Evolutionary conservation across 345 rosid genomes (phyloP).

Genomic region (Salix udensis): DNA sequence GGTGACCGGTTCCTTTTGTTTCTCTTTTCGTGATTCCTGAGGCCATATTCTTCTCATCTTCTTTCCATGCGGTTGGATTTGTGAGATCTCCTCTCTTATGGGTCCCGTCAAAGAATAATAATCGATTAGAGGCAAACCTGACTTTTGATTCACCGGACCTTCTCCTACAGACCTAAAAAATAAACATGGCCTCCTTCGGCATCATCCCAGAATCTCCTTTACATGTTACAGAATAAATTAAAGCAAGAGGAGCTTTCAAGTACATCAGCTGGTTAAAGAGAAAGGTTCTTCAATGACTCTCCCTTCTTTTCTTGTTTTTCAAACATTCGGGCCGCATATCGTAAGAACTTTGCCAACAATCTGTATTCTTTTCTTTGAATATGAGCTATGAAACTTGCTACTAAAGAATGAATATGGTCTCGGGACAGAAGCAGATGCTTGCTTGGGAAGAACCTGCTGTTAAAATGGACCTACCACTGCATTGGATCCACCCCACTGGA

Average conservation of each 20-base stretch:
- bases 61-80: conserved; percentile 35
- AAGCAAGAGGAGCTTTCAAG: conserved; percentile 44
- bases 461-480: conserved; percentile 26
- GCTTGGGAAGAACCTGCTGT: conserved; percentile 36
- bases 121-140: conserved; percentile 55
- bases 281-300: conserved; percentile 51
- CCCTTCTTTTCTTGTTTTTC: conserved; percentile 62
- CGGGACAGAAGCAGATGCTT: conserved; percentile 28
- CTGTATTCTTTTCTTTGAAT: conserved; percentile 39
- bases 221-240: conserved; percentile 46
- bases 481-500: conserved; percentile 19
- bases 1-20: conserved; percentile 42
- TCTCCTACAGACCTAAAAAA: conserved; percentile 36
- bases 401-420: conserved; percentile 15
- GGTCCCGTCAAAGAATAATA: conserved; percentile 59
- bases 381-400: conserved; percentile 27
- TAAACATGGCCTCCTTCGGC: conserved; percentile 34
- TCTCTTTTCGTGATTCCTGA: conserved; percentile 42
- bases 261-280: conserved; percentile 55
- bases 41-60: conserved; percentile 45
- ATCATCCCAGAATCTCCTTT: conserved; percentile 81
- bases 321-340: conserved; percentile 64
- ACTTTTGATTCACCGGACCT: conserved; percentile 56
- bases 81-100: conserved; percentile 39
- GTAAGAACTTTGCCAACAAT: conserved; percentile 31